Conservation (phyloP, 805 yeast genomes). For the Ogataea siamensis region DNA sequence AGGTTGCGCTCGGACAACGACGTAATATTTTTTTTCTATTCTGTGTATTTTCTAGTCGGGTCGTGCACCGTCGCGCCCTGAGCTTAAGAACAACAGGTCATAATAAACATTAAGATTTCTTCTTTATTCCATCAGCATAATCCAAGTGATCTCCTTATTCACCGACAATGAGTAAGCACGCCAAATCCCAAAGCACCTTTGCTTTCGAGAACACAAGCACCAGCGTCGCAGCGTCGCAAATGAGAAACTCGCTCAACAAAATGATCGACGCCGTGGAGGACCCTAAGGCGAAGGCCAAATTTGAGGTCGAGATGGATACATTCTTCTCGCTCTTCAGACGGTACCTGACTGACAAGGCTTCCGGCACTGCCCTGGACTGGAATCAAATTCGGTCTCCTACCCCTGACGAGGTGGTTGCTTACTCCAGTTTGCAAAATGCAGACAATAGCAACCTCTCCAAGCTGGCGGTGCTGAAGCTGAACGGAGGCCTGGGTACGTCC, state of each 20-base stretch:
- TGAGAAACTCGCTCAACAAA: conserved; percentile 93
- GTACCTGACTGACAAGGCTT: conserved; percentile 84
- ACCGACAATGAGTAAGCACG: conserved; percentile 47
- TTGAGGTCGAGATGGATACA: conserved; percentile 91
- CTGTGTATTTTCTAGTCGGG: conserved; percentile 11
- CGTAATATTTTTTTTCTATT: conserved; percentile 6
- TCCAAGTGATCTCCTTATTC: neutral
- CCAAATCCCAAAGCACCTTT: conserved; percentile 71
- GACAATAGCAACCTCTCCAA: conserved; percentile 56
- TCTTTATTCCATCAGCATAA: conserved; percentile 2
- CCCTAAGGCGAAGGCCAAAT: conserved; percentile 47
- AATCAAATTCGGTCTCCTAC: conserved; percentile 92
- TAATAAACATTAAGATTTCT: conserved; percentile 4
- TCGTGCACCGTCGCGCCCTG: conserved; percentile 10
- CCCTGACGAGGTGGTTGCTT: conserved; percentile 85
- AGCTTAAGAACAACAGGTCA: conserved; percentile 7
- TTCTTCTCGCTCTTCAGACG: conserved; percentile 93
- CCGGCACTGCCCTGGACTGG: conserved; percentile 86
- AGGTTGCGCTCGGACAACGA: neutral
- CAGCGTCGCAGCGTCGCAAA: conserved; percentile 93
- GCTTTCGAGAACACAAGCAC: conserved; percentile 95
- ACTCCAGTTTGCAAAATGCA: conserved; percentile 48
- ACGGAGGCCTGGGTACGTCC: conserved; percentile 98
- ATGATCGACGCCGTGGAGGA: conserved; percentile 78
- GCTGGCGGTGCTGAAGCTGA: conserved; percentile 91